Evolutionary conservation across 805 yeast genomes (phyloP).

Genomic region (Cyberlindnera meyerae): DNA sequence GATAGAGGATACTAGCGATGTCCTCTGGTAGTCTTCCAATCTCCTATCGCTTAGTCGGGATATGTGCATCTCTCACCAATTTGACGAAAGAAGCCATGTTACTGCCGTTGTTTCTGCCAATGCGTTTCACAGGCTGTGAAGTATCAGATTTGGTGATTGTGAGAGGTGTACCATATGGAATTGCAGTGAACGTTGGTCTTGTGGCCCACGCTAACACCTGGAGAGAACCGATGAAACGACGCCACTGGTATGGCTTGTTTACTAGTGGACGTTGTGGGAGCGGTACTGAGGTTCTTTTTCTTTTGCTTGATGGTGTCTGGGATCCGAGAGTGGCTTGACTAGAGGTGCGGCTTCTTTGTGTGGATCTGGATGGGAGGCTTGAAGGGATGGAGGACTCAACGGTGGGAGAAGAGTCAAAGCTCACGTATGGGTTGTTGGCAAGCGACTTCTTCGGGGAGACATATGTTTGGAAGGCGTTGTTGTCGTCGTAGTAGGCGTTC

Average conservation of each 20-base stretch:
- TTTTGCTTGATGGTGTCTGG: neutral
- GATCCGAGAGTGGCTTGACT: neutral
- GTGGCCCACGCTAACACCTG: conserved; percentile 69
- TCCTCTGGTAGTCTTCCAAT: conserved; percentile 75
- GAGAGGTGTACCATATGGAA: conserved; percentile 41
- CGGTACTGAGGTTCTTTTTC: neutral
- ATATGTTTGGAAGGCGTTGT: conserved; percentile 3
- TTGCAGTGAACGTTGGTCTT: conserved; percentile 48
- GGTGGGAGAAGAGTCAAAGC: too few relatives aligned
- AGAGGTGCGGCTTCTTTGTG: neutral
- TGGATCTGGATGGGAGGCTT: neutral
- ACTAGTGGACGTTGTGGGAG: neutral
- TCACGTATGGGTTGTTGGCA: neutral
- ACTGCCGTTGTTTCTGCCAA: conserved; percentile 21
- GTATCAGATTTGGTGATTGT: conserved; percentile 34
- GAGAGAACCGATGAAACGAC: conserved; percentile 53
- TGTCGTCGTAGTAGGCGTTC: conserved; percentile 23
- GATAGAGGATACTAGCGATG: conserved; percentile 58
- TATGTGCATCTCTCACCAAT: conserved; percentile 24
- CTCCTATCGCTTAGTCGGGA: conserved; percentile 40
- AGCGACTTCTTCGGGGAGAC: conserved; percentile 1
- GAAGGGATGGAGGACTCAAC: neutral
- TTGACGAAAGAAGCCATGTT: conserved; percentile 31
- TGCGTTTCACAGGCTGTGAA: conserved; percentile 18
- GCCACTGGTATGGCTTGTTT: conserved; percentile 25